Evolutionary conservation across 2,329 filamentous ascomycete genomes (phyloP).

Genomic region (Pseudogymnoascus sp.): DNA sequence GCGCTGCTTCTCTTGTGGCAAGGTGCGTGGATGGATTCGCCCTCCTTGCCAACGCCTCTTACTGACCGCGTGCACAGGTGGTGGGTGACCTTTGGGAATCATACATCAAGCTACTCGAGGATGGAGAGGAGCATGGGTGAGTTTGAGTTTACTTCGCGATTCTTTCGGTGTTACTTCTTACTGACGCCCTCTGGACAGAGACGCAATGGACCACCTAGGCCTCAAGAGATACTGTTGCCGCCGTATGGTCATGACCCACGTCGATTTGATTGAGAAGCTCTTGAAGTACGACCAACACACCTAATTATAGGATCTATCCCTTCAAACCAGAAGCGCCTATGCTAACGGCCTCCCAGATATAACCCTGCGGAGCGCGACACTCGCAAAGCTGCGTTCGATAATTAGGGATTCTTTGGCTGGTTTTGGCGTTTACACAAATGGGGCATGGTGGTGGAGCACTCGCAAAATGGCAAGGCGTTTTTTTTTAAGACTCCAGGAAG

Average conservation of each 20-base stretch:
- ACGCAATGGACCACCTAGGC: slow-evolving; percentile 91
- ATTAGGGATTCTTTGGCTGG: slow-evolving; percentile 11
- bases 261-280: slow-evolving; percentile 97
- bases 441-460: slow-evolving; percentile 4
- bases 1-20: slow-evolving; percentile 97
- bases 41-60: not conserved
- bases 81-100: slow-evolving; percentile 96
- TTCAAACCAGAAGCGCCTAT: not conserved
- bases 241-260: slow-evolving; percentile 99
- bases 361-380: slow-evolving; percentile 41
- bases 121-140: slow-evolving; percentile 61
- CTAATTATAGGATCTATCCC: not conserved
- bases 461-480: slow-evolving; percentile 20
- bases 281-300: slow-evolving; percentile 58
- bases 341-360: slow-evolving; percentile 31
- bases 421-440: slow-evolving; percentile 9
- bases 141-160: slow-evolving; percentile 37
- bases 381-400: slow-evolving; percentile 31
- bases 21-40: slow-evolving; percentile 51
- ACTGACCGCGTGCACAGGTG: slow-evolving; percentile 44
- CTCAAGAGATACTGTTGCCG: slow-evolving; percentile 97
- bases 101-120: slow-evolving; percentile 81
- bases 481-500: slow-evolving; percentile 12
- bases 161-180: not conserved
- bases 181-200: slow-evolving; percentile 43